A percentile compares a stretch with the other conserved stretches of the same genome.
These are phyloP conservation scores for Colletotrichum eremochloae DNA, from an alignment of 2,329 filamentous ascomycete species.

Conservation along the genomic window DNA sequence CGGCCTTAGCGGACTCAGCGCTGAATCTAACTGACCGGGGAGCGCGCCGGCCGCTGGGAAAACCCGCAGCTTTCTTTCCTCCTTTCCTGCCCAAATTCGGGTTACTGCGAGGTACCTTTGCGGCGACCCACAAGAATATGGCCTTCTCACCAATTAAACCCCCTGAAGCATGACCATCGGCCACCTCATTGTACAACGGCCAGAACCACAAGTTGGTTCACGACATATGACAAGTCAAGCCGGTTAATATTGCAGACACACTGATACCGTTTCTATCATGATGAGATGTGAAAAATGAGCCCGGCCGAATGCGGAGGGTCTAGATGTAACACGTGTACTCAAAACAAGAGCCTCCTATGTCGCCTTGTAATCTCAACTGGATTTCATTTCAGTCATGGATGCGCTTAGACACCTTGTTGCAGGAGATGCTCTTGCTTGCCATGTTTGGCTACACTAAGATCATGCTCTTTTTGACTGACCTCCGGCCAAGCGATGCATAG, in stretches of 20 bases:
- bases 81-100: not conserved
- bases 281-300: not conserved
- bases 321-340: not conserved
- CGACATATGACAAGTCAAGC: not conserved
- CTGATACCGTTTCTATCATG: not conserved
- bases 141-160: constrained; percentile 2
- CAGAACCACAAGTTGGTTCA: not conserved
- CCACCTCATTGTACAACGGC: not conserved
- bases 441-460: not conserved
- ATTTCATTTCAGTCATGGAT: constrained; percentile 8
- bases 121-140: not conserved
- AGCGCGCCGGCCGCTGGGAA: constrained; percentile 34
- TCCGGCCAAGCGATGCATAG: not conserved
- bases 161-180: not conserved
- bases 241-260: not conserved
- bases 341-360: not conserved
- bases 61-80: constrained; percentile 7
- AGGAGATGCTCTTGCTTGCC: not conserved
- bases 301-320: not conserved
- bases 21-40: constrained; percentile 12
- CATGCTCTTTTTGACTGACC: not conserved
- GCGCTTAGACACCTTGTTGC: not conserved
- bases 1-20: constrained; percentile 20
- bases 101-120: constrained; percentile 2
- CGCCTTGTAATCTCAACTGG: not conserved